phyloP scores from a whole-genome alignment of 371 early-diverging fungal species.

The Haplosporangium sp. region DNA sequence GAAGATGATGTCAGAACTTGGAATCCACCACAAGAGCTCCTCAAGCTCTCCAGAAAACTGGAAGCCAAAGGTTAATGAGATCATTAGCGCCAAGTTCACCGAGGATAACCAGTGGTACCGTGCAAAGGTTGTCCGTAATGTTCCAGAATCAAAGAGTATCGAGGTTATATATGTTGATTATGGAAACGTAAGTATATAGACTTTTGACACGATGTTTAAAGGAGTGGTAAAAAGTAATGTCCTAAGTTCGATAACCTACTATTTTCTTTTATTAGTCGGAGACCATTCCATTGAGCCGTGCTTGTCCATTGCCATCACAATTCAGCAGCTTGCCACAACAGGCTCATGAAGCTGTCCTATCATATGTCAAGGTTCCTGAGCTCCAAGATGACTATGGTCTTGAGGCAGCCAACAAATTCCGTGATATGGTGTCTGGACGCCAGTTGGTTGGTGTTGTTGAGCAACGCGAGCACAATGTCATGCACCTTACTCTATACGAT shows the following conservation, averaged over 20 bases:
- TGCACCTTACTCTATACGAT: constrained; percentile 83
- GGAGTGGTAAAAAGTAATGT: too few relatives aligned
- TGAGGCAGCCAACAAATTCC: constrained; percentile 78
- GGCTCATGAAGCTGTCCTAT: constrained; percentile 86
- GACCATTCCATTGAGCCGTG: constrained; percentile 64
- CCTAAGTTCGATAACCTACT: not conserved
- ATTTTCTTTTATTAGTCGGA: constrained; percentile 62
- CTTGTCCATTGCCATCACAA: constrained; percentile 74
- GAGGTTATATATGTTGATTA: constrained; percentile 91
- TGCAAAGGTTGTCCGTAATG: constrained; percentile 80
- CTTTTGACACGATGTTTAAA: too few relatives aligned
- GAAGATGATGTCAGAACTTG: constrained; percentile 84
- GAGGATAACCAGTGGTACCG: constrained; percentile 93
- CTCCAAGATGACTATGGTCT: constrained; percentile 80
- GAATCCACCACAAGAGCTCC: constrained; percentile 67
- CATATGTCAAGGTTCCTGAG: constrained; percentile 81
- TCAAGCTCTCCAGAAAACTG: constrained; percentile 57
- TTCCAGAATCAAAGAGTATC: constrained; percentile 71
- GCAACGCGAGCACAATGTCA: constrained; percentile 64
- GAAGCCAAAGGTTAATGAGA: constrained; percentile 78
- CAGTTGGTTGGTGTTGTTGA: constrained; percentile 86
- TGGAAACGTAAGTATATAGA: constrained; percentile 77
- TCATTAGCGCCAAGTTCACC: constrained; percentile 87
- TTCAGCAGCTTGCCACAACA: constrained; percentile 79
- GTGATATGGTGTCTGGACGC: constrained; percentile 74